Conservation (phyloP, 345 rosid genomes). For the Cochlearia excelsa region DNA sequence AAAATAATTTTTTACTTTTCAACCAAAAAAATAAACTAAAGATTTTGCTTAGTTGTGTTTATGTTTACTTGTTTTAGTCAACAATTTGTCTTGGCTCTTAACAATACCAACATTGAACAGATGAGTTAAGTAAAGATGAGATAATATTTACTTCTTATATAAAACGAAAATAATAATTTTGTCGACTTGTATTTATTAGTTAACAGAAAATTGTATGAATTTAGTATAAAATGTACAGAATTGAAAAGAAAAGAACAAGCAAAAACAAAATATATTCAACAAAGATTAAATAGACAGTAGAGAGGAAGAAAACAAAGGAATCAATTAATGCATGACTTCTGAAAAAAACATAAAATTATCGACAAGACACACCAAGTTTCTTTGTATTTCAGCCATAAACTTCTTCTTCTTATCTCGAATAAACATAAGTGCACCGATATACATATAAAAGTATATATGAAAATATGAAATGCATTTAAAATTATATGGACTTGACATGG, state of each 20-base stretch:
- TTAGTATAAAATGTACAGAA: conserved; percentile 6
- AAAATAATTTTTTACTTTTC: too few species aligned
- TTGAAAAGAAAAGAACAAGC: conserved; percentile 12
- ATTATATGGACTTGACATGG: conserved; percentile 14
- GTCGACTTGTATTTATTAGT: too few species aligned
- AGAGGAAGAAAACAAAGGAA: conserved; percentile 25
- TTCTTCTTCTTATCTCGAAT: conserved; percentile 21
- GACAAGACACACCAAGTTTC: conserved; percentile 27
- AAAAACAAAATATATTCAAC: conserved; percentile 22
- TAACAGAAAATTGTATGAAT: too few species aligned
- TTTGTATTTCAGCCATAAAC: conserved; percentile 31
- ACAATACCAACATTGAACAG: too few species aligned
- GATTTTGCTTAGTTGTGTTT: too few species aligned
- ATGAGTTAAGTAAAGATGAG: too few species aligned
- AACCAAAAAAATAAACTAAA: too few species aligned
- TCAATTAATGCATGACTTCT: conserved; percentile 28
- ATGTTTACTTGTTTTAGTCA: too few species aligned
- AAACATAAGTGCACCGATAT: background rate
- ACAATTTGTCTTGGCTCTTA: too few species aligned
- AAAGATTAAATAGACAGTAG: conserved; percentile 17
- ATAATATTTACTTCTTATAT: too few species aligned
- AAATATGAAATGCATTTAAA: conserved; percentile 3
- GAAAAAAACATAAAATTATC: conserved; percentile 19
- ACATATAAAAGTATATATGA: background rate
- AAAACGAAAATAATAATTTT: too few species aligned